phyloP scores from a whole-genome alignment of 1,284 basidiomycete species.

The Apiotrichum sp. region DNA sequence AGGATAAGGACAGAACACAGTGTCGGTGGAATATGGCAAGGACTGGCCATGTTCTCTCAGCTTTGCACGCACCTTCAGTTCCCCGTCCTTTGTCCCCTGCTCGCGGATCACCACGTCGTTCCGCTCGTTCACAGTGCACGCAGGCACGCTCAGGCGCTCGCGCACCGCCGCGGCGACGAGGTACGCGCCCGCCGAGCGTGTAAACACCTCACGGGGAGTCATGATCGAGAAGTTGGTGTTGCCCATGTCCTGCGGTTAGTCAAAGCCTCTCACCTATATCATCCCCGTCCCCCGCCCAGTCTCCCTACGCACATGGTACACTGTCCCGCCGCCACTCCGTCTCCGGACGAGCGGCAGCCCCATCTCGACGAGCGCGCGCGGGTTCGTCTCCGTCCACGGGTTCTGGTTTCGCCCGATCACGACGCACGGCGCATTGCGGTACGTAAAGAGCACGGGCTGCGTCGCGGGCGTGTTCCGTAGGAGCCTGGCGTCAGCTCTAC shows the following conservation, averaged over 20 bases:
- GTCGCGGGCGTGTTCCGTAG: constrained; percentile 66
- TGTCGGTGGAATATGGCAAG: too few relatives aligned
- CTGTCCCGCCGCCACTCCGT: constrained; percentile 92
- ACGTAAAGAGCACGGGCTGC: constrained; percentile 74
- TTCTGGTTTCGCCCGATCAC: constrained; percentile 94
- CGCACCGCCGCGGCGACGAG: constrained; percentile 73
- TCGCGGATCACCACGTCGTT: constrained; percentile 76
- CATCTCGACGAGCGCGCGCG: constrained; percentile 52
- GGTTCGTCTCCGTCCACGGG: constrained; percentile 94
- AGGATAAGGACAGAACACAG: not conserved
- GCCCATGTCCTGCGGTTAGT: constrained; percentile 67
- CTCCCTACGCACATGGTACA: constrained; percentile 72
- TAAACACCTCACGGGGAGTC: constrained; percentile 71
- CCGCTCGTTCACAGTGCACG: constrained; percentile 75
- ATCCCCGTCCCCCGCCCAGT: not conserved
- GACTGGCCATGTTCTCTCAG: not conserved
- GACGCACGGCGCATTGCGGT: constrained; percentile 83
- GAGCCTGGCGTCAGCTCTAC: constrained; percentile 40
- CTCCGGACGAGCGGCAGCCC: constrained; percentile 75
- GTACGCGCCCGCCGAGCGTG: constrained; percentile 70
- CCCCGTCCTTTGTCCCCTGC: constrained; percentile 36
- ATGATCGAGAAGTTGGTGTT: constrained; percentile 98
- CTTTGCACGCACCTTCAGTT: constrained; percentile 69
- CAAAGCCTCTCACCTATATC: not conserved
- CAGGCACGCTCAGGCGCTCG: constrained; percentile 56